Conservation (phyloP, 371 early-diverging fungal genomes). For the Rhizopus arrhizus region DNA sequence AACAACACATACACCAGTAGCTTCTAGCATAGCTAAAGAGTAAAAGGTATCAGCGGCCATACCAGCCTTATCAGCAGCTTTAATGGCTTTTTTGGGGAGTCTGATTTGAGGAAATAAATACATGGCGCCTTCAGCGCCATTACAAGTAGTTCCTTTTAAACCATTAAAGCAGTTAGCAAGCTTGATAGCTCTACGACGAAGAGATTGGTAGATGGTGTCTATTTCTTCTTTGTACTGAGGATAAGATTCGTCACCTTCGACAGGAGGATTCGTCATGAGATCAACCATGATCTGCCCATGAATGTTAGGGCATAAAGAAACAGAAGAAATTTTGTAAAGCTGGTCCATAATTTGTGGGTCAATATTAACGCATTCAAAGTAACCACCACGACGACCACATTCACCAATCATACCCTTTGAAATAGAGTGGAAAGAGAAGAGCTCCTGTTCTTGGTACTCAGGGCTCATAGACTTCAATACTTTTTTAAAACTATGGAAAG, state of each 20-base stretch:
- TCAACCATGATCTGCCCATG: slow-evolving; percentile 88
- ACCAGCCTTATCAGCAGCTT: slow-evolving; percentile 67
- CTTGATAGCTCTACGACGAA: slow-evolving; percentile 76
- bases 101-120: slow-evolving; percentile 90
- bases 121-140: slow-evolving; percentile 92
- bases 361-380: slow-evolving; percentile 90
- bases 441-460: slow-evolving; percentile 66
- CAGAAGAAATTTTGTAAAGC: slow-evolving; percentile 91
- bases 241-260: slow-evolving; percentile 76
- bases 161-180: slow-evolving; percentile 79
- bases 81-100: slow-evolving; percentile 75
- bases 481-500: slow-evolving; percentile 96
- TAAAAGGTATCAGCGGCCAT: slow-evolving; percentile 87
- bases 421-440: slow-evolving; percentile 94
- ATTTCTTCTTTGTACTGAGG: slow-evolving; percentile 75
- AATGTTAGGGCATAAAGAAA: slow-evolving; percentile 90
- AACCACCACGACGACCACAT: slow-evolving; percentile 97
- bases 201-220: slow-evolving; percentile 76
- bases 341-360: slow-evolving; percentile 76
- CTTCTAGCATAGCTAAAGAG: slow-evolving; percentile 85
- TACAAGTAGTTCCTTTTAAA: slow-evolving; percentile 86
- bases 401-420: slow-evolving; percentile 99
- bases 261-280: slow-evolving; percentile 94
- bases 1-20: slow-evolving; percentile 85
- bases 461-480: slow-evolving; percentile 60